Evolutionary conservation across 1,284 basidiomycete genomes (phyloP).

Genomic region (Cryptococcus sp.): DNA sequence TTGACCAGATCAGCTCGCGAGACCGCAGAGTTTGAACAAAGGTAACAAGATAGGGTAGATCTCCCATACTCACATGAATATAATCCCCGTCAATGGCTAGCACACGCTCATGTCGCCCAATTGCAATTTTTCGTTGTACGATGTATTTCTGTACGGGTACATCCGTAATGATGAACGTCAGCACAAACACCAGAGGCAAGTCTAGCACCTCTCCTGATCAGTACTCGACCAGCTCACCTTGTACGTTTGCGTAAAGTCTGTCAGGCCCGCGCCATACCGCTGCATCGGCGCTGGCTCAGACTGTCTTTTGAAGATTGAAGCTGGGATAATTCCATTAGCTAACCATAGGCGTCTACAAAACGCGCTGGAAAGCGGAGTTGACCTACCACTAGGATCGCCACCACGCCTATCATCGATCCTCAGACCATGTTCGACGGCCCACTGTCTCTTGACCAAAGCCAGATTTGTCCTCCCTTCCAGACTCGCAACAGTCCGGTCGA

Average conservation of each 20-base stretch:
- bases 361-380: background rate
- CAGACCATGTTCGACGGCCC: constrained; percentile 65
- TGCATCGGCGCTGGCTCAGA: constrained; percentile 65
- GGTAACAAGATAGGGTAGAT: too few species aligned
- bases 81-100: constrained; percentile 95
- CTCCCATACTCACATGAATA: constrained; percentile 67
- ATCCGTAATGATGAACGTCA: background rate
- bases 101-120: constrained; percentile 84
- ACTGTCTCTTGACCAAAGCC: constrained; percentile 74
- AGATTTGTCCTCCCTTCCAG: constrained; percentile 84
- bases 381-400: constrained; percentile 85
- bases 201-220: background rate
- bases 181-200: background rate
- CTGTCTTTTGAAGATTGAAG: constrained; percentile 85
- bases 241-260: constrained; percentile 63
- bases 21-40: background rate
- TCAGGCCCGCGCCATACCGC: constrained; percentile 62
- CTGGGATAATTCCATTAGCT: too few species aligned
- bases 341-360: background rate
- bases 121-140: constrained; percentile 92
- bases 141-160: constrained; percentile 69
- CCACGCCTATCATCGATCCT: constrained; percentile 54
- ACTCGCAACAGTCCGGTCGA: constrained; percentile 93
- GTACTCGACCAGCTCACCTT: constrained; percentile 60
- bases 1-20: background rate